These are phyloP conservation scores for Microsporum audouinii DNA, from an alignment of 2,329 filamentous ascomycete species.

Conservation along the genomic window DNA sequence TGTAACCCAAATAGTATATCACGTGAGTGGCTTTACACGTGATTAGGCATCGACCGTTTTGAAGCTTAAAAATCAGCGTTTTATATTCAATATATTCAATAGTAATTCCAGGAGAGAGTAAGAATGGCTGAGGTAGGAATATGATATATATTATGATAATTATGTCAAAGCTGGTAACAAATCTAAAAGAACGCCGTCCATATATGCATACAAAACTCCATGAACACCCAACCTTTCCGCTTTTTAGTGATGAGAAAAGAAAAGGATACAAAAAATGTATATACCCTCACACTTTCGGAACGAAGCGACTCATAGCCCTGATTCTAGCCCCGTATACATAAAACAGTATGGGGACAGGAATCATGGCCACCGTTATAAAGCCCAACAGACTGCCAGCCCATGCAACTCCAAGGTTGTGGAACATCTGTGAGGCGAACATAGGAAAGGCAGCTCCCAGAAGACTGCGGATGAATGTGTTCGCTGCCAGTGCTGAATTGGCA, in stretches of 20 bases:
- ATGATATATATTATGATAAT: background rate
- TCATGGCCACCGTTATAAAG: slow-evolving; percentile 29
- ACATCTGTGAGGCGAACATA: slow-evolving; percentile 47
- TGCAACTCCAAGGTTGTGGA: slow-evolving; percentile 27
- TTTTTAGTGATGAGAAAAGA: background rate
- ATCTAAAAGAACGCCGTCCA: background rate
- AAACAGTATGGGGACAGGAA: slow-evolving; percentile 41
- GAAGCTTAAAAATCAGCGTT: too few species aligned
- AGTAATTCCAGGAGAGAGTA: background rate
- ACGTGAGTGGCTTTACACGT: background rate
- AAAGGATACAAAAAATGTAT: background rate
- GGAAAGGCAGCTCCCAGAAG: slow-evolving; percentile 70
- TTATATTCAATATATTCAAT: too few species aligned
- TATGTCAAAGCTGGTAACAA: background rate
- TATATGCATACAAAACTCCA: background rate
- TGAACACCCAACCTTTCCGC: background rate
- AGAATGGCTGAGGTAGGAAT: background rate
- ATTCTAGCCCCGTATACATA: slow-evolving; percentile 23
- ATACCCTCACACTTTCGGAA: slow-evolving; percentile 19
- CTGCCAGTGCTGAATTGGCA: slow-evolving; percentile 56
- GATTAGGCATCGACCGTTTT: background rate
- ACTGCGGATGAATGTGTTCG: slow-evolving; percentile 69
- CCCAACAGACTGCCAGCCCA: slow-evolving; percentile 32
- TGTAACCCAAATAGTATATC: background rate
- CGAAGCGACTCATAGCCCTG: slow-evolving; percentile 27